Evolutionary conservation across 1,139 yeast genomes (phyloP).

Genomic region (Geotrichum europaeum): DNA sequence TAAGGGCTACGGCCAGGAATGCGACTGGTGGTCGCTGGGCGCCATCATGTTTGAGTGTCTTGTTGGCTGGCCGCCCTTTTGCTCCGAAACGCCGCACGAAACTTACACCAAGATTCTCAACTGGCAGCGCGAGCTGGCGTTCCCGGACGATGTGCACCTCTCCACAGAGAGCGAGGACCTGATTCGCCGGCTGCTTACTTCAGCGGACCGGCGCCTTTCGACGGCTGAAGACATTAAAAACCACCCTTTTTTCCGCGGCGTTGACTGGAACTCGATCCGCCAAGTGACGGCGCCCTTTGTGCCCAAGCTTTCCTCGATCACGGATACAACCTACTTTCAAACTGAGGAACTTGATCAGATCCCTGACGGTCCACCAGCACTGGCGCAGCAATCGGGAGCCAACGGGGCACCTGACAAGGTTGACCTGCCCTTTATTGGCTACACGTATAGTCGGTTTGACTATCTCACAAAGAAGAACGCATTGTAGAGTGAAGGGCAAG

Average conservation of each 20-base stretch:
- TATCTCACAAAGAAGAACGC: conserved; percentile 85
- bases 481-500: conserved; percentile 36
- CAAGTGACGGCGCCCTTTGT: conserved; percentile 94
- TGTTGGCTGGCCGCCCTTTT: conserved; percentile 99
- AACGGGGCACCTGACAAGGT: conserved; percentile 46
- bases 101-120: conserved; percentile 90
- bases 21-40: conserved; percentile 99
- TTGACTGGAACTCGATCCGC: conserved; percentile 91
- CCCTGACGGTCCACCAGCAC: conserved; percentile 69
- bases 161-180: conserved; percentile 93
- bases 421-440: conserved; percentile 93
- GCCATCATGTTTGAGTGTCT: conserved; percentile 98
- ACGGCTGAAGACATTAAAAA: conserved; percentile 76
- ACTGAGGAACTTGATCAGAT: conserved; percentile 94
- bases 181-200: conserved; percentile 73
- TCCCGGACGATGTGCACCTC: conserved; percentile 93
- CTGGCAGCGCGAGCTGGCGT: conserved; percentile 88
- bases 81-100: conserved; percentile 96
- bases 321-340: conserved; percentile 97
- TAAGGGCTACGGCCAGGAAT: conserved; percentile 98
- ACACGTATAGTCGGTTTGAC: conserved; percentile 90
- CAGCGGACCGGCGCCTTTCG: conserved; percentile 68
- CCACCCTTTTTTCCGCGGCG: conserved; percentile 92
- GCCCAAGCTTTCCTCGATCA: conserved; percentile 74
- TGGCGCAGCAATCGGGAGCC: conserved; percentile 13